Conservation (phyloP, 2,329 filamentous ascomycete species). For the Hypomyces perniciosus region DNA sequence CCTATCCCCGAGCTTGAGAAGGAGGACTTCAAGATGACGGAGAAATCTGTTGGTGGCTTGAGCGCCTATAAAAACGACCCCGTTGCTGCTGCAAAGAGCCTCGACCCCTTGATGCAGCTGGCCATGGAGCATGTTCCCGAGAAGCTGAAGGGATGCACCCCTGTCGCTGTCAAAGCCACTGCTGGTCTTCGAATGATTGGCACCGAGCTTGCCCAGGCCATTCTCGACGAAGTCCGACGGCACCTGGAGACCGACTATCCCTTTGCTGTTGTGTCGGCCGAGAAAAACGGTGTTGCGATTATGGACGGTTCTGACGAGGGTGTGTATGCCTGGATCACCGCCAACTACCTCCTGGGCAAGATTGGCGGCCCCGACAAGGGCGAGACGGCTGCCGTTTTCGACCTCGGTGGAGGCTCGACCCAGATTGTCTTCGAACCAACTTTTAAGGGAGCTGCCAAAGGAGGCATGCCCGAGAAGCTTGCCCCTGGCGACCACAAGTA, state of each 20-base stretch:
- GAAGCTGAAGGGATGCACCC: conserved; percentile 83
- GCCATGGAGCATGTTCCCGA: conserved; percentile 82
- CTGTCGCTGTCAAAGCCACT: conserved; percentile 95
- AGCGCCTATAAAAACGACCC: conserved; percentile 85
- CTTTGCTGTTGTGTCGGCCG: conserved; percentile 84
- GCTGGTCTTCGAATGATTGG: conserved; percentile 88
- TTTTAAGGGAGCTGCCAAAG: conserved; percentile 65
- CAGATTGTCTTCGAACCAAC: conserved; percentile 98
- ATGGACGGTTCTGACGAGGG: conserved; percentile 98
- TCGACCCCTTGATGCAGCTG: conserved; percentile 81
- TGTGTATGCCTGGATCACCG: conserved; percentile 98
- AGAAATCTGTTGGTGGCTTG: conserved; percentile 75
- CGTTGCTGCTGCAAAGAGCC: conserved; percentile 78
- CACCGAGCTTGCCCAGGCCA: conserved; percentile 70
- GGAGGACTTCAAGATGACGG: conserved; percentile 90
- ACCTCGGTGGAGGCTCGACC: conserved; percentile 92
- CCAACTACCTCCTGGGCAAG: conserved; percentile 96
- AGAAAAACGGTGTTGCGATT: conserved; percentile 83
- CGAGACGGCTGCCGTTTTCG: conserved; percentile 89
- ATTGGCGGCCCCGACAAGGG: conserved; percentile 88
- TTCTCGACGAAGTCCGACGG: conserved; percentile 75
- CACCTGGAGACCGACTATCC: conserved; percentile 86
- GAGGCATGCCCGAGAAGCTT: conserved; percentile 80
- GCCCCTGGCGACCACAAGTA: conserved; percentile 95
- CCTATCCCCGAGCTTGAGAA: conserved; percentile 88